Base-by-base conservation (phyloP, 352 stramenopile species). In the Phytophthora megakarya region DNA sequence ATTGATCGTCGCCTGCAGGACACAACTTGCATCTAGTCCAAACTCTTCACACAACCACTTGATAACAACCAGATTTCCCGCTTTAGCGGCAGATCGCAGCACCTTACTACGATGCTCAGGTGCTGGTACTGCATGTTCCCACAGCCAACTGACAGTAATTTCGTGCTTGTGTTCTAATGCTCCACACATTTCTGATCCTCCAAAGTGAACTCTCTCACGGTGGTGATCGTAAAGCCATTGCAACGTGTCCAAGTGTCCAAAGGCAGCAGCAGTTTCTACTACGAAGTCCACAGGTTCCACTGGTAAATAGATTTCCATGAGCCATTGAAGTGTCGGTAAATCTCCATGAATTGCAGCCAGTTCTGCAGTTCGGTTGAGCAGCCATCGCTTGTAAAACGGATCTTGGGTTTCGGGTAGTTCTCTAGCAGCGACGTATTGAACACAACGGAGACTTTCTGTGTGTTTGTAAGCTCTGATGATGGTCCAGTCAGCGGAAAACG, bases 111-210 rank as follows among this genome's bases (percentile, higher is more conserved):
- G 33, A 26, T 23, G 49, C 25, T 67, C 49, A 28, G 21, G 9
- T 55, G 21, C 33, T 5, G 57, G 56, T 25, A 32, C 42, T 50
- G 44, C 37, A 61, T 76, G 47, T 25, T 68, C 22, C 21, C 75
- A 61, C 1, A 88, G 68, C 71, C 77, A 89, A 22, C 71, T 16
- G 3, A 89, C 64, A 3, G 83, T 62, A 6, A 54, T 11, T 9
- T 80, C 26, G 25, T 80, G 74, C 5, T 78, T 72, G 43, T 84
- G 81, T 18, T 70, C 30, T 33, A 70, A 10, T 9, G 54, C 62
- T 19, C 54, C 45, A 28, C 54, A 70, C 54, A 73, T 62, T 39
- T 67, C 65, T 1, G 40, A 16, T 2, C 39, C 42, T 30, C 55
- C 49, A 46, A 60, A 71, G 28, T 22, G 26, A 21, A 67, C 54